A percentile compares a stretch with the other conserved stretches of the same genome.
These are phyloP conservation scores for Cyclotella kingstonii DNA, from an alignment of 108 stramenopile species.

Conservation along the genomic window DNA sequence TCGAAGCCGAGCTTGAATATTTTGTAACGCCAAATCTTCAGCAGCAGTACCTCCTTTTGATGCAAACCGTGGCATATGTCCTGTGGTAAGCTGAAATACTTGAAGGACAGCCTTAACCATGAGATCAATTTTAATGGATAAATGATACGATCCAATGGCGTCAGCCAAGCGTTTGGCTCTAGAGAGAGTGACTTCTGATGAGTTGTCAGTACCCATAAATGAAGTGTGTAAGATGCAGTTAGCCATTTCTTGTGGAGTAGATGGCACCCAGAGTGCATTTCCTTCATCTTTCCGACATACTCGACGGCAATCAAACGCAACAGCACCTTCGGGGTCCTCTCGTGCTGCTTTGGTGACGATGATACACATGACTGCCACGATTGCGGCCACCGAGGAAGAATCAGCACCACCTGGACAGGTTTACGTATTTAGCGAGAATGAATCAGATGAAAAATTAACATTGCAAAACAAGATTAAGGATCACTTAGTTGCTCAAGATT, in stretches of 20 bases:
- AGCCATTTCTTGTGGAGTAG: constrained; percentile 83
- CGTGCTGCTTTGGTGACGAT: constrained; percentile 74
- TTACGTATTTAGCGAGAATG: background rate
- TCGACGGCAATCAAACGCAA: constrained; percentile 62
- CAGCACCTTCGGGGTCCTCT: constrained; percentile 48
- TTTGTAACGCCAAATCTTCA: constrained; percentile 98
- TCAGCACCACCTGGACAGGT: constrained; percentile 90
- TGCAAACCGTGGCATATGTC: constrained; percentile 77
- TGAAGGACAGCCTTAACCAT: constrained; percentile 85
- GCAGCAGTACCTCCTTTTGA: constrained; percentile 79
- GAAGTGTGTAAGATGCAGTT: constrained; percentile 86
- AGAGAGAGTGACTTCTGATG: constrained; percentile 72
- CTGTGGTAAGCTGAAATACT: constrained; percentile 81
- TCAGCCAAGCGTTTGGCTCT: constrained; percentile 85
- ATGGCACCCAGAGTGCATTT: constrained; percentile 66
- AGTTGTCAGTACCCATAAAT: constrained; percentile 96
- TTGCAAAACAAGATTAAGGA: background rate
- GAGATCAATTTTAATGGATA: constrained; percentile 87
- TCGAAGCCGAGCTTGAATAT: constrained; percentile 96
- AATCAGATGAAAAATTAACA: background rate
- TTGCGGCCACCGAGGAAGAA: constrained; percentile 89
- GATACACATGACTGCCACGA: constrained; percentile 96
- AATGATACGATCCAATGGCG: constrained; percentile 91
- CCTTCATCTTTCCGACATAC: constrained; percentile 57
- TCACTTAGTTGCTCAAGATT: constrained; percentile 26